Conservation (phyloP, 176 grass and related monocot species). For the Triticum urartu region DNA sequence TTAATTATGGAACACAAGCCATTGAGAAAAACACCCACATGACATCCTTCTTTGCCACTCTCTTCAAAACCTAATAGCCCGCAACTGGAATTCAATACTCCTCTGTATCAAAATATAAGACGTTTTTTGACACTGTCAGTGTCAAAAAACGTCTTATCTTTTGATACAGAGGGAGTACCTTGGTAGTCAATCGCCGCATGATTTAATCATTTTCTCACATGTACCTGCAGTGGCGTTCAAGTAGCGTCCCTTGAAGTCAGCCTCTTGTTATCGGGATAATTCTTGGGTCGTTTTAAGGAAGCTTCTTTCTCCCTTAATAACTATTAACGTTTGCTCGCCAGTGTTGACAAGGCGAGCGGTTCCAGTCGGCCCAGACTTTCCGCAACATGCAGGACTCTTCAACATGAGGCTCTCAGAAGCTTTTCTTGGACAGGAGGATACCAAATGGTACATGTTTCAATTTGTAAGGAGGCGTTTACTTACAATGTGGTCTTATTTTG, state of each 20-base stretch:
- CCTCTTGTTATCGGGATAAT: neutral
- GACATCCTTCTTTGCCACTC: neutral
- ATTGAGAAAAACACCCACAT: neutral
- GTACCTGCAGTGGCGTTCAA: neutral
- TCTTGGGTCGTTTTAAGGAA: neutral
- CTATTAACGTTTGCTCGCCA: constrained; percentile 34
- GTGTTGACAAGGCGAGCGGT: constrained; percentile 52
- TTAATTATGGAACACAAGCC: neutral
- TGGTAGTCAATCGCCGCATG: neutral
- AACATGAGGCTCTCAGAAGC: constrained; percentile 11
- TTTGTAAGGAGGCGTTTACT: neutral
- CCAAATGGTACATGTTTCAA: constrained; percentile 18
- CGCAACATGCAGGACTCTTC: constrained; percentile 34
- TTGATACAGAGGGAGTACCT: neutral
- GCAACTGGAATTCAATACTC: neutral
- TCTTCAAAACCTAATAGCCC: neutral
- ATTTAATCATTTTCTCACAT: neutral
- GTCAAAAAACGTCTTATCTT: too few species aligned
- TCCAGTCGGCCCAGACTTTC: constrained; percentile 35
- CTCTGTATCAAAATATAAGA: too few species aligned
- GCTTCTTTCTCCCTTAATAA: constrained; percentile 2
- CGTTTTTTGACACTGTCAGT: too few species aligned
- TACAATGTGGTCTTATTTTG: neutral
- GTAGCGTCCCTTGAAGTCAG: too few species aligned
- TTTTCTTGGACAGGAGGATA: neutral